phyloP scores from a whole-genome alignment of 148 eudicot genomes.

The Suaeda aralocaspica region DNA sequence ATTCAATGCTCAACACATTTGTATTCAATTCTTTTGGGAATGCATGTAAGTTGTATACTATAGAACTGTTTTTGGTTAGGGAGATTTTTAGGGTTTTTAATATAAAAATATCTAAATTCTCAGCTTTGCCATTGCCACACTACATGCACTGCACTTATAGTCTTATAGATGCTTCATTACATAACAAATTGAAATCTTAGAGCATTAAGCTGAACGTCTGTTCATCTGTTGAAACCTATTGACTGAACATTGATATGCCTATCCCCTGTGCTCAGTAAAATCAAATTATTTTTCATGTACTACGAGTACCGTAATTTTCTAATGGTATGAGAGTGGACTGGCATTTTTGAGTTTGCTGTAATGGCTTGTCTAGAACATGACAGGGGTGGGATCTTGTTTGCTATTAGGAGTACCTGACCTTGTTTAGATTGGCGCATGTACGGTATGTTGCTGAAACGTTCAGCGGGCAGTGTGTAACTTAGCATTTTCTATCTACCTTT shows the following conservation, averaged over 20 bases:
- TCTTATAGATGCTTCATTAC: neutral
- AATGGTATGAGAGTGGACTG: neutral
- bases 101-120: neutral
- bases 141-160: neutral
- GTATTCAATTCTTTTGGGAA: neutral
- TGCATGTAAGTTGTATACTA: neutral
- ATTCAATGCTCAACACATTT: neutral
- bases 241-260: too few relatives aligned
- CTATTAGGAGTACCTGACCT: too few relatives aligned
- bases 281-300: too few relatives aligned
- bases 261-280: too few relatives aligned
- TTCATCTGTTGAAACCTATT: neutral
- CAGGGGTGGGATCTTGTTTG: too few relatives aligned
- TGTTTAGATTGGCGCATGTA: neutral
- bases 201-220: neutral
- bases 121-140: neutral
- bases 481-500: too few relatives aligned
- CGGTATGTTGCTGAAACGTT: neutral
- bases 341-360: neutral
- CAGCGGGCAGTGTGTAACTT: neutral
- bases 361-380: too few relatives aligned
- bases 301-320: neutral
- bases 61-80: neutral
- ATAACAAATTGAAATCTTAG: neutral
- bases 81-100: neutral